Conservation (phyloP, 306 rosid species). For the Castanea mollissima region DNA sequence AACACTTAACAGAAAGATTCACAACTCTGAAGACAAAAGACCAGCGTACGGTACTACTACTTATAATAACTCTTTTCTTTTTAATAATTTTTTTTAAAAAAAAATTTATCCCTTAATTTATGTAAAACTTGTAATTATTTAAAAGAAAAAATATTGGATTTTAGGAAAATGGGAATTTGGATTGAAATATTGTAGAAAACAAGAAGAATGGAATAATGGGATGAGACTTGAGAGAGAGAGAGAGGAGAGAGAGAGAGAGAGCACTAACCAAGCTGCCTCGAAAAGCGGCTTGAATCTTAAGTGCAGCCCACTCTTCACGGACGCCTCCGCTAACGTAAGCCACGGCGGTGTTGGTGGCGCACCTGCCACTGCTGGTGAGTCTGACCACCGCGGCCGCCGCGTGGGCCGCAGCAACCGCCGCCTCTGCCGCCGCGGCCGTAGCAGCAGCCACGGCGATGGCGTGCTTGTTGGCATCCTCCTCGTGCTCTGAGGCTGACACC, state of each 20-base stretch:
- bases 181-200: too few relatives aligned
- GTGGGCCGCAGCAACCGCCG: slow-evolving; percentile 55
- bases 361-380: slow-evolving; percentile 39
- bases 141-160: too few relatives aligned
- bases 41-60: too few relatives aligned
- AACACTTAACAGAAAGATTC: too few relatives aligned
- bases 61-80: too few relatives aligned
- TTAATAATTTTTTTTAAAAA: too few relatives aligned
- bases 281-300: slow-evolving; percentile 83
- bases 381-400: slow-evolving; percentile 50
- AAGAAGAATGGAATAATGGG: not conserved
- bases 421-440: slow-evolving; percentile 49
- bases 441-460: slow-evolving; percentile 61
- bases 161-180: too few relatives aligned
- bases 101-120: too few relatives aligned
- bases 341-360: not conserved
- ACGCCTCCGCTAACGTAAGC: slow-evolving; percentile 3
- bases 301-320: slow-evolving; percentile 66
- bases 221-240: not conserved
- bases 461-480: slow-evolving; percentile 35
- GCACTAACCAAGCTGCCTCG: slow-evolving; percentile 78
- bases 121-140: not conserved
- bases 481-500: not conserved
- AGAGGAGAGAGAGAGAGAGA: not conserved
- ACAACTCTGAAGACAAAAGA: too few relatives aligned